Evolutionary conservation across 108 stramenopile genomes (phyloP).

Genomic region (Cyclotella kingstonii): DNA sequence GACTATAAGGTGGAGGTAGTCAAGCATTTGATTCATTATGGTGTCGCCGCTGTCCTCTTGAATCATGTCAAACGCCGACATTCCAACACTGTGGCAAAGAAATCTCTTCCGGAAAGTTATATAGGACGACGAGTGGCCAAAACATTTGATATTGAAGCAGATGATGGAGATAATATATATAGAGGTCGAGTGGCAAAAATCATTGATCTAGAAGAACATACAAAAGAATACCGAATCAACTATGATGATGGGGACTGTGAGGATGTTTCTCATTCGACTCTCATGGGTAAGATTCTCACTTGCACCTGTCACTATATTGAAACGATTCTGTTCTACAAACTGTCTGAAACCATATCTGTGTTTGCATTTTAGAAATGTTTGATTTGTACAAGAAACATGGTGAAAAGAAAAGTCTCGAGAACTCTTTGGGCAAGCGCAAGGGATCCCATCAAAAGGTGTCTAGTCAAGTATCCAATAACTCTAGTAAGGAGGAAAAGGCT

Average conservation of each 20-base stretch:
- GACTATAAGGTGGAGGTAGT: constrained; percentile 28
- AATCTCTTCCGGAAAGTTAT: constrained; percentile 6
- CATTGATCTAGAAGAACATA: constrained; percentile 20
- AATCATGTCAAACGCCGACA: constrained; percentile 10
- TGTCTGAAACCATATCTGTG: neutral
- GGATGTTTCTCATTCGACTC: constrained; percentile 37
- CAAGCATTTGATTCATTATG: constrained; percentile 57
- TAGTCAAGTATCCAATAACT: neutral
- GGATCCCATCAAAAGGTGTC: neutral
- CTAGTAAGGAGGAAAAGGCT: too few relatives aligned
- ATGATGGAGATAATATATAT: constrained; percentile 51
- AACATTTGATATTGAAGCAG: constrained; percentile 38
- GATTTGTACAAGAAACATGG: constrained; percentile 42
- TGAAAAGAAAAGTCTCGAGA: constrained; percentile 31
- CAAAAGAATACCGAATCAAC: constrained; percentile 36
- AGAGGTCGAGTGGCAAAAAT: constrained; percentile 45
- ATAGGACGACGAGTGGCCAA: constrained; percentile 63
- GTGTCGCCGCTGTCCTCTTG: constrained; percentile 36
- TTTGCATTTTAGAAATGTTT: constrained; percentile 28
- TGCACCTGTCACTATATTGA: neutral
- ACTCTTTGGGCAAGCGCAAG: neutral
- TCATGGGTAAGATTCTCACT: constrained; percentile 52
- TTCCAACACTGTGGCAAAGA: constrained; percentile 21
- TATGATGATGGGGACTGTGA: constrained; percentile 78
- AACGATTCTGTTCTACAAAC: neutral